Evolutionary conservation across 176 grass and related monocot species (phyloP).

Genomic region (Oryza glaberrima): DNA sequence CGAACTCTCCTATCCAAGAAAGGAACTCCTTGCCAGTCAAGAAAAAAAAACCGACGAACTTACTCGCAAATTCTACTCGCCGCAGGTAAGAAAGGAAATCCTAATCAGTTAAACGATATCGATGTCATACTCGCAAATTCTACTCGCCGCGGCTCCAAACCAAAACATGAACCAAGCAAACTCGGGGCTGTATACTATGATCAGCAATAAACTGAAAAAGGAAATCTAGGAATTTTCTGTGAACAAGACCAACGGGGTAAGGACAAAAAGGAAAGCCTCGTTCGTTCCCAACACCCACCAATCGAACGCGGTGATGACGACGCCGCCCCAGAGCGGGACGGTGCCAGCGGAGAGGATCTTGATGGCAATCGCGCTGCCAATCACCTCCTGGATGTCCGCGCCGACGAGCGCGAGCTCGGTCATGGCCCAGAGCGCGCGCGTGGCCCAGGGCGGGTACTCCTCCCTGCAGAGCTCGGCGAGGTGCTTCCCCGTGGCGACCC

Average conservation of each 20-base stretch:
- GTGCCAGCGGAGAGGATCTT: conserved; percentile 74
- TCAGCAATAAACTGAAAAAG: background rate
- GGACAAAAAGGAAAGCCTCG: background rate
- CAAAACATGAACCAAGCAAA: background rate
- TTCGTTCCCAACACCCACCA: conserved; percentile 43
- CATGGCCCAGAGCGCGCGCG: conserved; percentile 76
- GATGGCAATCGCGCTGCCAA: conserved; percentile 93
- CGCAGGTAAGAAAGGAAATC: background rate
- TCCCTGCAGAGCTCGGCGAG: conserved; percentile 88
- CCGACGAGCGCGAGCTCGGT: conserved; percentile 86
- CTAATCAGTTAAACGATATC: background rate
- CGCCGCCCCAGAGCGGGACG: conserved; percentile 86
- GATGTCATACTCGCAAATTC: conserved; percentile 24
- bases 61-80: conserved; percentile 22
- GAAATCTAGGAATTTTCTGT: background rate
- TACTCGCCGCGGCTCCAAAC: background rate
- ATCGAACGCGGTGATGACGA: conserved; percentile 85
- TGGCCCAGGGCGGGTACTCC: conserved; percentile 80
- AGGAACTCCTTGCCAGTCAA: background rate
- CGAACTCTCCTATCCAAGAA: background rate
- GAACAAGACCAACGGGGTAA: background rate
- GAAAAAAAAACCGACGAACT: background rate
- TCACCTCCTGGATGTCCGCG: conserved; percentile 94
- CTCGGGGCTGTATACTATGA: background rate
- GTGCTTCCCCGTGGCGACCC: conserved; percentile 81